A percentile compares a stretch with the other conserved stretches of the same genome.
Conservation (phyloP, 176 grass and related monocot species). For the Themeda triandra region DNA sequence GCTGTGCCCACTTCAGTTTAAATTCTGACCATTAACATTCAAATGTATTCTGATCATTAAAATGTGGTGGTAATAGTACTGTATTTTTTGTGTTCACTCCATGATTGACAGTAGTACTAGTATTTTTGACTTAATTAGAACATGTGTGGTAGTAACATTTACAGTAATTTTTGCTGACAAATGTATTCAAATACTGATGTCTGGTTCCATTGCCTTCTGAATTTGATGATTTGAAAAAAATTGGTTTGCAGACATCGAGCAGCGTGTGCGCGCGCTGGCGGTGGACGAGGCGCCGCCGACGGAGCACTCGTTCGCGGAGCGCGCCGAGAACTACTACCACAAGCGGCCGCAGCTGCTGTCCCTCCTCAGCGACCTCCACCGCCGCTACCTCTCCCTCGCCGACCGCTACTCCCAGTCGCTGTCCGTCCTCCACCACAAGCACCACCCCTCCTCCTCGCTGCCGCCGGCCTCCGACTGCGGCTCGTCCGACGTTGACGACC, state of each 20-base stretch:
- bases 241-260: conserved; percentile 63
- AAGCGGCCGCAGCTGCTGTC: conserved; percentile 78
- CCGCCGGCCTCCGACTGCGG: conserved; percentile 22
- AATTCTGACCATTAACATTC: too few relatives aligned
- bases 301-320: conserved; percentile 67
- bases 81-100: too few relatives aligned
- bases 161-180: too few relatives aligned
- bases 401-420: conserved; percentile 79
- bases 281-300: conserved; percentile 28
- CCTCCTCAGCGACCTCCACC: conserved; percentile 80
- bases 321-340: conserved; percentile 85
- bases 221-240: too few relatives aligned
- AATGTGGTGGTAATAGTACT: too few relatives aligned
- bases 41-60: too few relatives aligned
- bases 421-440: conserved; percentile 23
- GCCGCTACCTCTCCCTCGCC: conserved; percentile 93
- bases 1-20: too few relatives aligned
- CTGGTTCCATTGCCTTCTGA: too few relatives aligned
- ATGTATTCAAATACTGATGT: too few relatives aligned
- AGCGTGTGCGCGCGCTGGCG: conserved; percentile 64
- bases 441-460: neutral
- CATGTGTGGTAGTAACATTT: too few relatives aligned
- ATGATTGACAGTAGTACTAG: too few relatives aligned
- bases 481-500: conserved; percentile 44
- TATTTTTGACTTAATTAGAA: too few relatives aligned